Base-by-base conservation (phyloP, 139 green algal genomes). In the Coccomyxa sp. region DNA sequence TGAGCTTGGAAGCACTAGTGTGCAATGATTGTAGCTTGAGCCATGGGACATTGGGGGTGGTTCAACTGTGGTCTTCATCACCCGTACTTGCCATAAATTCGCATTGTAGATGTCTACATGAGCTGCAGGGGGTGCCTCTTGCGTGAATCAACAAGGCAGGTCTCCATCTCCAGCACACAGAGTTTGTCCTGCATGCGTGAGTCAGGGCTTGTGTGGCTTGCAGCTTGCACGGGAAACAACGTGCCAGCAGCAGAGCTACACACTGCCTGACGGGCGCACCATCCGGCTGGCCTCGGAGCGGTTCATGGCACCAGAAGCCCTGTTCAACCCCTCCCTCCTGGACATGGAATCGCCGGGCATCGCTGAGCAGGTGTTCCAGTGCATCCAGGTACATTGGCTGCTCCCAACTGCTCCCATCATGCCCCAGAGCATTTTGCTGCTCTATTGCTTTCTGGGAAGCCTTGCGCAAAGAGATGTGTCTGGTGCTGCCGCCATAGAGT, bases 151-250 rank as follows among this genome's bases (percentile, higher is more conserved):
- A 51, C 38, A 51, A 51, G 38, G 38, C 38, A 51, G n/a, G 38
- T 51, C 38, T 51, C 38, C 38, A 51, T 51, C 38, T 7, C 38
- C 38, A 3, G 38, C 38, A 51, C 38, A 7, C 38, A 51, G 3
- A 51, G 18, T 9, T 25, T 9, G 21, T 71, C 63, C 63, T 71
- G 63, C 63, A 25, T 71, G 63, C 21, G 63, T 25, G 3, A 51
- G 38, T 71, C 4, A 71, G 63, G 18, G 21, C 10, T 21, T 71
- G 63, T 25, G 9, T 71, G 63, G 4, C 32, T 10, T 84, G 76
- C 88, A 91, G 86, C 82, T 97, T 76, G 94, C 94, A 0, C 79
- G 88, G 60, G 94, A 97, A 85, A 97, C 94, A 13, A 97, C 94
- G 10, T 79, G 82, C 28, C 38, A 93, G 13, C 87, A 90, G 30